Conservation (phyloP, 192 early-diverging fungal species). For the Backusella circina region DNA sequence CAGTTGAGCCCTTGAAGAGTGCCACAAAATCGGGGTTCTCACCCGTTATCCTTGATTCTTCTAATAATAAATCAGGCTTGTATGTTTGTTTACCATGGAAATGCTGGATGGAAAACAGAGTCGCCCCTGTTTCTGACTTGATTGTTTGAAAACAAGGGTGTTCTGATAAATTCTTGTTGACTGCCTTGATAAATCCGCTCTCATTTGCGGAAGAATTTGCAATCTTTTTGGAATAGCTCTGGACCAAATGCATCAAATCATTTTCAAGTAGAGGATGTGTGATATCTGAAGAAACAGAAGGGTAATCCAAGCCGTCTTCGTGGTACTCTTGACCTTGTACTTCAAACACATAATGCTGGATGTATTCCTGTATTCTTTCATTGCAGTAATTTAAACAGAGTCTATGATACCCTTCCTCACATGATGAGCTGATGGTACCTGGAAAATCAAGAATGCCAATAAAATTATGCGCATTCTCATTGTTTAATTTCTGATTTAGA, state of each 20-base stretch:
- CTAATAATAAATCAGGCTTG: slow-evolving; percentile 60
- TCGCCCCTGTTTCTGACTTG: slow-evolving; percentile 29
- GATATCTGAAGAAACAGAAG: slow-evolving; percentile 39
- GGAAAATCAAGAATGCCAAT: slow-evolving; percentile 65
- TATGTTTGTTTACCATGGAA: slow-evolving; percentile 68
- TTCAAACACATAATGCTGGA: slow-evolving; percentile 70
- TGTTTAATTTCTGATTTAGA: slow-evolving; percentile 75
- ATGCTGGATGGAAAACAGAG: slow-evolving; percentile 77
- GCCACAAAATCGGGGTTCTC: slow-evolving; percentile 84
- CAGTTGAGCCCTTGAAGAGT: slow-evolving; percentile 65
- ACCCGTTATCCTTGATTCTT: slow-evolving; percentile 68
- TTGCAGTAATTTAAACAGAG: slow-evolving; percentile 60
- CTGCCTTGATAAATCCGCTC: slow-evolving; percentile 46
- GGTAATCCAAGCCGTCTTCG: slow-evolving; percentile 56
- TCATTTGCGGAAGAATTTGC: slow-evolving; percentile 40
- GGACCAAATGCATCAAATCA: slow-evolving; percentile 68
- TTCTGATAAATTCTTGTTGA: slow-evolving; percentile 50
- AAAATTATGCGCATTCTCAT: slow-evolving; percentile 65
- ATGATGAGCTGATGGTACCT: slow-evolving; percentile 64
- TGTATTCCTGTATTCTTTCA: slow-evolving; percentile 81
- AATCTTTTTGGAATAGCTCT: slow-evolving; percentile 28
- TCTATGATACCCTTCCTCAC: slow-evolving; percentile 54
- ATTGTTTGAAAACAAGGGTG: slow-evolving; percentile 35
- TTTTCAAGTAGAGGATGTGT: slow-evolving; percentile 65
- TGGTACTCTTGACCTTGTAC: slow-evolving; percentile 54